Evolutionary conservation across 1,284 basidiomycete genomes (phyloP).

Genomic region (Puccinia triticina): DNA sequence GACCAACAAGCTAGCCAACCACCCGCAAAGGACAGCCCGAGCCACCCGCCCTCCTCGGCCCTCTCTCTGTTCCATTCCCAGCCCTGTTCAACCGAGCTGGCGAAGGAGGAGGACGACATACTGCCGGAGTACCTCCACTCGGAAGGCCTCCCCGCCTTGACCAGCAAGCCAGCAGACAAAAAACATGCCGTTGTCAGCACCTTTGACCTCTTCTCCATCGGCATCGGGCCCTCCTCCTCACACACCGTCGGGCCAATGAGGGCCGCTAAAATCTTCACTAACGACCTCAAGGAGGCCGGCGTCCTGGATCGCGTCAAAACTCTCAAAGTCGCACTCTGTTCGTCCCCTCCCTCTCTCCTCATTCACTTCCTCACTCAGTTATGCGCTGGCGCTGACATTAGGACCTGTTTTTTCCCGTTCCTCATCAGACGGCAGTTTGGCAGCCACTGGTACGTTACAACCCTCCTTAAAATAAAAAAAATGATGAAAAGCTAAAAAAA

Average conservation of each 20-base stretch:
- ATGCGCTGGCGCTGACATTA: not conserved
- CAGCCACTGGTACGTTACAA: slow-evolving; percentile 56
- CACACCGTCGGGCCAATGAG: slow-evolving; percentile 60
- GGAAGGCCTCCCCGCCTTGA: not conserved
- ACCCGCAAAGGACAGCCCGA: too few relatives aligned
- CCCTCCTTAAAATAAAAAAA: not conserved
- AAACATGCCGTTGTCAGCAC: too few relatives aligned
- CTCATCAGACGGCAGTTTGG: slow-evolving; percentile 57
- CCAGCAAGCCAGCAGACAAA: not conserved
- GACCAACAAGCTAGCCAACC: too few relatives aligned
- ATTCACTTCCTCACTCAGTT: not conserved
- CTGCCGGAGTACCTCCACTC: not conserved
- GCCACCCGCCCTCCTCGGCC: too few relatives aligned
- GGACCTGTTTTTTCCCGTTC: not conserved
- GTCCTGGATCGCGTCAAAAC: too few relatives aligned
- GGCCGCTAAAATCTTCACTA: slow-evolving; percentile 59
- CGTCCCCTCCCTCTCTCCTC: not conserved
- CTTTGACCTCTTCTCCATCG: slow-evolving; percentile 60
- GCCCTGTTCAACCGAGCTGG: not conserved
- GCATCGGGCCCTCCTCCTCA: slow-evolving; percentile 56
- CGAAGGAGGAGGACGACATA: not conserved
- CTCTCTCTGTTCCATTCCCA: too few relatives aligned
- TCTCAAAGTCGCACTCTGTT: too few relatives aligned
- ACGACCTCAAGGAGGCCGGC: slow-evolving; percentile 57
- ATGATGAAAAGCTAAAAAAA: too few relatives aligned